A percentile compares a stretch with the other conserved stretches of the same genome.
Evolutionary conservation across 1,284 basidiomycete genomes (phyloP).

Genomic region (Gymnopus androsaceus): DNA sequence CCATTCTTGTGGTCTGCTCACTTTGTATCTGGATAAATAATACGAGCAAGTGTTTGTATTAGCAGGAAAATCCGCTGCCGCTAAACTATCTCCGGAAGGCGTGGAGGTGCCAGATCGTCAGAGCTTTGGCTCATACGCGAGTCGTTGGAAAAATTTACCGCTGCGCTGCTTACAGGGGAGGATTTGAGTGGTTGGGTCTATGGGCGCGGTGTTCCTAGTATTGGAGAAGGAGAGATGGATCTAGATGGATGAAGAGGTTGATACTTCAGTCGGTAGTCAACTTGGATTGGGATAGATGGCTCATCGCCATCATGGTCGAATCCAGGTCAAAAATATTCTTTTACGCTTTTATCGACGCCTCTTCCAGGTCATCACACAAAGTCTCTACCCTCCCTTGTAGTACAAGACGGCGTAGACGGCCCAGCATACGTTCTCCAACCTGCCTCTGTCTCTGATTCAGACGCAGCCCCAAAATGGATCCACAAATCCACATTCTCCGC

Average conservation of each 20-base stretch:
- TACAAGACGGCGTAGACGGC: conserved; percentile 86
- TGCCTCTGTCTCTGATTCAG: conserved; percentile 15
- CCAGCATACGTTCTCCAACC: conserved; percentile 59
- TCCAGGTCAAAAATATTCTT: conserved; percentile 40
- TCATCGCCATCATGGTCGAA: conserved; percentile 40
- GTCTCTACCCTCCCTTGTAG: conserved; percentile 50
- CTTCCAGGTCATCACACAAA: conserved; percentile 54
- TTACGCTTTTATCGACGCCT: conserved; percentile 62
- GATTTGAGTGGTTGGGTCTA: conserved; percentile 64
- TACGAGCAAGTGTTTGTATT: conserved; percentile 77
- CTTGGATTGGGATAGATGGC: conserved; percentile 65
- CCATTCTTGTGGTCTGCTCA: conserved; percentile 65
- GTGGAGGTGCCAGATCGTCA: conserved; percentile 84
- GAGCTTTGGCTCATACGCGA: conserved; percentile 81
- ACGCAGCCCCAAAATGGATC: conserved; percentile 55
- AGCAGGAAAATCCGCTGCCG: conserved; percentile 33
- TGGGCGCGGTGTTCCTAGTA: conserved; percentile 65
- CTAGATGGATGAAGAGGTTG: conserved; percentile 85
- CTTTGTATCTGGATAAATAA: conserved; percentile 84
- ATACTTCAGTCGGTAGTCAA: conserved; percentile 70
- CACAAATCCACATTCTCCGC: conserved; percentile 85
- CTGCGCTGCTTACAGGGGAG: conserved; percentile 54
- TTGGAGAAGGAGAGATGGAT: conserved; percentile 81
- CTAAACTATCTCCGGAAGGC: conserved; percentile 43
- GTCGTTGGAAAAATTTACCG: conserved; percentile 83